Base-by-base conservation (phyloP, 2,329 filamentous ascomycete genomes). In the Xylaria sp. region DNA sequence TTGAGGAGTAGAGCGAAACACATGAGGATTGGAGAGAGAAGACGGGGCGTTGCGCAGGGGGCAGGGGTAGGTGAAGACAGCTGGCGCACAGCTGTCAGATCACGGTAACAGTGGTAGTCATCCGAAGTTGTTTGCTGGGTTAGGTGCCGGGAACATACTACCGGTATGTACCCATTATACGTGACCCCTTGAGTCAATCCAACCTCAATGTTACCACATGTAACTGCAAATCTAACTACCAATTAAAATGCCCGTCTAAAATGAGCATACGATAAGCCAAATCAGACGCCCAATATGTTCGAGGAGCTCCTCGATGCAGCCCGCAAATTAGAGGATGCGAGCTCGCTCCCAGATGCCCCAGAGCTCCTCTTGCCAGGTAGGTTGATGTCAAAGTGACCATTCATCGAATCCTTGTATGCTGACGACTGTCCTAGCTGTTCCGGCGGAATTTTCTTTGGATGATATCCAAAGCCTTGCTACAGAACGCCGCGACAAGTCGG, bases 281-380 rank as follows among this genome's bases (percentile, higher is more conserved):
- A 25, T 15, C 10, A 6, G 20, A 61, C 23, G 34, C 7, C 23
- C 41, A 62, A 59, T 10, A 74, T 74, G 70, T 65, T 73, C 32
- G 69, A 67, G 48, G 41, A 39, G 28, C 69, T 74, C 52, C 62
- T 73, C 41, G 55, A 63, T 56, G 58, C 54, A 25, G 65, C 67
- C 12, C 60, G 57, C 15, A 25, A 51, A 12, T n/a, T 70, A 23
- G 54, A 51, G 13, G 50, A 62, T 54, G 39, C 64, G 37, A 60
- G 51, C 20, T 52, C 56, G 23, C 67, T 59, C 25, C 57, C 66
- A n/a, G 69, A 65, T 34, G 12, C 51, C 20, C 65, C 69, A 10
- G 66, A 70, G 58, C 50, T 39, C 28, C 46, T 74, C 6, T 60
- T 52, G n/a, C 46, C 63, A 58, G 64, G 72, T 73, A 25, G 5